phyloP scores from a whole-genome alignment of 345 rosid species.

The Lenwebbia sp. region DNA sequence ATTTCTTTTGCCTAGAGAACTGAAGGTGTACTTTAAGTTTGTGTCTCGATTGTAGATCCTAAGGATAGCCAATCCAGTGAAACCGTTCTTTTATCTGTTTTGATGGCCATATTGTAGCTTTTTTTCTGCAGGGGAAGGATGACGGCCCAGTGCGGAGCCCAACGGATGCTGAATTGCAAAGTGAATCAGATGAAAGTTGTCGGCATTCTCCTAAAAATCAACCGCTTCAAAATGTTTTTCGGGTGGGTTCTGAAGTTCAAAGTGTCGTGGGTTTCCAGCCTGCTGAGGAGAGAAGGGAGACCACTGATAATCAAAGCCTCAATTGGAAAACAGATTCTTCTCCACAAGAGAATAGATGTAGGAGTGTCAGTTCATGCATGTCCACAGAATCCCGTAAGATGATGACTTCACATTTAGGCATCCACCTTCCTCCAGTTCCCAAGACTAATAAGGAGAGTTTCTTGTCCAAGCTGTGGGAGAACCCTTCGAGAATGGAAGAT shows the following conservation, averaged over 20 bases:
- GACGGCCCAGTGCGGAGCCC: constrained; percentile 23
- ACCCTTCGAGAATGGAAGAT: constrained; percentile 16
- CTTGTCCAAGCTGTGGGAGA: constrained; percentile 21
- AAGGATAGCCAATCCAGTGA: background rate
- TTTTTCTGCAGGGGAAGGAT: constrained; percentile 48
- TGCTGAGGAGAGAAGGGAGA: constrained; percentile 16
- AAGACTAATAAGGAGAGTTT: constrained; percentile 12
- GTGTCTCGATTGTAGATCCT: background rate
- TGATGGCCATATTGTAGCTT: background rate
- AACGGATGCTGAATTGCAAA: constrained; percentile 19
- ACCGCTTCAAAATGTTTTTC: constrained; percentile 5
- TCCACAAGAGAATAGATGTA: constrained; percentile 3
- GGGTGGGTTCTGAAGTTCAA: constrained; percentile 11
- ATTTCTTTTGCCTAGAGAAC: background rate
- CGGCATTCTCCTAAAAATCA: constrained; percentile 22
- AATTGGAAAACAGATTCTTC: background rate
- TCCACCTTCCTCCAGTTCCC: constrained; percentile 6
- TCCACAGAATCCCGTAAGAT: constrained; percentile 13
- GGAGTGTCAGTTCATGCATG: constrained; percentile 7
- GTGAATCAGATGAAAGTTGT: constrained; percentile 35
- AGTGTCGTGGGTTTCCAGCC: constrained; percentile 19
- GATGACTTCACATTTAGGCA: constrained; percentile 1
- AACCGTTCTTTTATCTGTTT: background rate
- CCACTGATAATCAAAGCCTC: constrained; percentile 7
- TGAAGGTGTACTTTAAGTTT: background rate